phyloP scores from a whole-genome alignment of 2,329 filamentous ascomycete species.

The Verticillium alfalfae region DNA sequence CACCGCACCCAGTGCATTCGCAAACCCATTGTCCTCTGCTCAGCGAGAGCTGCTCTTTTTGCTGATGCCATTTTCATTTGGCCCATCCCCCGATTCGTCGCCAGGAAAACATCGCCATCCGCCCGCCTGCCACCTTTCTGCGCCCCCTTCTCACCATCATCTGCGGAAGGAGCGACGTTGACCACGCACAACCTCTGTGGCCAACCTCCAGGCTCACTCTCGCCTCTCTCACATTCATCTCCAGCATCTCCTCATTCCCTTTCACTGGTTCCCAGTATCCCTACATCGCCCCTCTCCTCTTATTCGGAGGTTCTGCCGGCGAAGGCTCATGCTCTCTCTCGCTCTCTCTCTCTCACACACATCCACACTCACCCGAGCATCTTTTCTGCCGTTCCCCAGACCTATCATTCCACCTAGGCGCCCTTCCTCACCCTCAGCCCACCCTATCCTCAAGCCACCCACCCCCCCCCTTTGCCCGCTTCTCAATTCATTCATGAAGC shows the following conservation, averaged over 20 bases:
- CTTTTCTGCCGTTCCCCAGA: not conserved
- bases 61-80: not conserved
- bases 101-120: not conserved
- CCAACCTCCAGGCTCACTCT: not conserved
- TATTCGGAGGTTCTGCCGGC: not conserved
- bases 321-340: not conserved
- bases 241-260: not conserved
- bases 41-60: not conserved
- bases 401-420: not conserved
- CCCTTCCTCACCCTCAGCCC: not conserved
- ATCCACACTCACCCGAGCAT: not conserved
- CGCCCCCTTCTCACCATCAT: not conserved
- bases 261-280: not conserved
- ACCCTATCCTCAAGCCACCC: too few species aligned
- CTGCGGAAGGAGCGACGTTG: not conserved
- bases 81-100: not conserved
- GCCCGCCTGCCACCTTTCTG: not conserved
- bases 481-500: conserved; percentile 18
- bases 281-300: not conserved
- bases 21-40: not conserved
- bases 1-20: not conserved
- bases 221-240: not conserved
- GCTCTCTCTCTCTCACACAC: not conserved
- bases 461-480: not conserved
- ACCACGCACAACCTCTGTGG: not conserved